phyloP scores from a whole-genome alignment of 2,329 filamentous ascomycete species.

The Epichloe festucae region DNA sequence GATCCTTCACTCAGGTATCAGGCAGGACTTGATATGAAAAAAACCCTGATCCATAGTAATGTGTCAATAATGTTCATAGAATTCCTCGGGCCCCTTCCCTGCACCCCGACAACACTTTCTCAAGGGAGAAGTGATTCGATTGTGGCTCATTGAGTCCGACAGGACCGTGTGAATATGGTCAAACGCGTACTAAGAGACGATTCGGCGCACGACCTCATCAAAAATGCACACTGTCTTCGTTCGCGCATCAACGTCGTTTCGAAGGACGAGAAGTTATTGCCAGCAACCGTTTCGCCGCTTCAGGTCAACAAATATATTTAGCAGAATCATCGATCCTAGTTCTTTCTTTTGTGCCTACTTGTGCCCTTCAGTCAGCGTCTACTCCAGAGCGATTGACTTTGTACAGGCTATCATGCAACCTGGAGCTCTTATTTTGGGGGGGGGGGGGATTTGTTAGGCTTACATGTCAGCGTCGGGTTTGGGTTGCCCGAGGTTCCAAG shows the following conservation, averaged over 20 bases:
- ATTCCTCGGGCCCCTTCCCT: no score
- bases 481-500: slow-evolving; percentile 43
- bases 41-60: no score
- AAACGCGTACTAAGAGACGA: background rate
- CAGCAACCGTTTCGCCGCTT: background rate
- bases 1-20: no score
- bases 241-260: background rate
- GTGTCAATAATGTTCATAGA: no score
- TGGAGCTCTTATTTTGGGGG: no score
- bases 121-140: background rate
- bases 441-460: background rate
- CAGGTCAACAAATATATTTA: background rate
- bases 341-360: slow-evolving; percentile 6
- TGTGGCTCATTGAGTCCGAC: background rate
- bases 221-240: background rate
- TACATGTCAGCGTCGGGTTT: slow-evolving; percentile 12
- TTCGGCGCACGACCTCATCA: background rate
- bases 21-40: no score
- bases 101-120: no score
- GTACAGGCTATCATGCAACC: background rate
- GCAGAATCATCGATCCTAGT: background rate
- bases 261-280: background rate
- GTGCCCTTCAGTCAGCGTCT: background rate
- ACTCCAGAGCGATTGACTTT: background rate
- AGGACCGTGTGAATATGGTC: background rate